Base-by-base conservation (phyloP, 2,329 filamentous ascomycete species). In the Fusarium tuaranense region DNA sequence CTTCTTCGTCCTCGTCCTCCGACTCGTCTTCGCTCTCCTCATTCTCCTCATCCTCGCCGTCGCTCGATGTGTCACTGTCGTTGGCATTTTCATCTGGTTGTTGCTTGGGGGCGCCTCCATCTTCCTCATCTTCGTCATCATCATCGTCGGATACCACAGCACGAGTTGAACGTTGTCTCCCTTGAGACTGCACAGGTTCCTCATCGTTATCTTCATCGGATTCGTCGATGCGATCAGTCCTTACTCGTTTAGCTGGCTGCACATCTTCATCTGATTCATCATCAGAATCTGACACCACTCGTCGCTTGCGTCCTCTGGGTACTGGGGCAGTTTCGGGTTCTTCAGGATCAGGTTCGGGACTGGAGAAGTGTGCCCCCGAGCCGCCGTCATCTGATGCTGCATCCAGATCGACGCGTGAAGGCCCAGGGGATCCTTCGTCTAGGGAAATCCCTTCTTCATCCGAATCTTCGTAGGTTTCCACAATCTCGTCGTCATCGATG, bases 401-500 rank as follows among this genome's bases (percentile, higher is more conserved):
- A 5, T 68, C 73, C 6, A 68, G 60, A 6, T 70, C 66, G 2
- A 69, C 71, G 1, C 46, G 14, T 7, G 5, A 22, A 6, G 69
- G 64, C 0, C 18, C 41, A 14, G 63, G 62, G 0, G 65, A 68
- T 8, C 66, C 57, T 5, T 65, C 63, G 16, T 69, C 68, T 2
- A 79, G 20, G 4, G 73, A 72, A 13, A 79, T 76, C 0, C 78
- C 77, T 7, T 81, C 77, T 38, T 80, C 80, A 5, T 80, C 79
- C 2, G 80, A 80, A 16, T 74, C 71, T 1, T 77, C 70, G 1
- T 70, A 68, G 4, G 72, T 66, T 18, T 82, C 79, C 2, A 77
- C 67, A 14, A 83, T 78, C 10, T 78, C 78, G 1, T 65, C 76
- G 57, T 85, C 83, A 41, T 85, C 83, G 8, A 85, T 84, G 0